phyloP scores from a whole-genome alignment of 805 yeast genomes.

The Candida odintsovae region DNA sequence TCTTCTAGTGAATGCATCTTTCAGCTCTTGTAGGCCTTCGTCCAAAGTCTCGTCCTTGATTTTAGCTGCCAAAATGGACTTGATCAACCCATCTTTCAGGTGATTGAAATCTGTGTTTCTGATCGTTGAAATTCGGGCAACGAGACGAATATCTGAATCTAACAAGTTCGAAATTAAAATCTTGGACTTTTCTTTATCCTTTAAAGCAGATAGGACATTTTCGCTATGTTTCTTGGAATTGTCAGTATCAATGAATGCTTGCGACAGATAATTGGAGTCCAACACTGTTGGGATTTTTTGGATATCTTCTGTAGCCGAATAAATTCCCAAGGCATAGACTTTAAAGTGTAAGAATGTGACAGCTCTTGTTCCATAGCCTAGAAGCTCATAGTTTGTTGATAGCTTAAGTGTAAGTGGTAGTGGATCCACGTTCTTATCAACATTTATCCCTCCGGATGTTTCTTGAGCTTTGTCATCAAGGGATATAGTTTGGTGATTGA shows the following conservation, averaged over 20 bases:
- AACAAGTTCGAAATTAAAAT: conserved; percentile 52
- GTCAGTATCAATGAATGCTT: conserved; percentile 30
- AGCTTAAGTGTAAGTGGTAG: conserved; percentile 24
- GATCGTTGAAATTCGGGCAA: conserved; percentile 76
- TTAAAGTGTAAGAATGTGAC: conserved; percentile 80
- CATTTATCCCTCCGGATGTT: conserved; percentile 28
- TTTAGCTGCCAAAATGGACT: conserved; percentile 67
- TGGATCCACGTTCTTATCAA: conserved; percentile 46
- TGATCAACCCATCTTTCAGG: conserved; percentile 80
- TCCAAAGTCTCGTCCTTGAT: conserved; percentile 39
- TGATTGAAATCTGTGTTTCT: conserved; percentile 91
- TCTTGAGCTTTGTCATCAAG: conserved; percentile 11
- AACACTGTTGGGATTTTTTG: conserved; percentile 34
- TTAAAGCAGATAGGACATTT: conserved; percentile 37
- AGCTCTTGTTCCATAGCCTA: conserved; percentile 78
- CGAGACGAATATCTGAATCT: conserved; percentile 52
- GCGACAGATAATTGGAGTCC: conserved; percentile 36
- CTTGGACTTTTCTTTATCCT: conserved; percentile 47
- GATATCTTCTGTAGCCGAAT: conserved; percentile 59
- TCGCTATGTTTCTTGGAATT: conserved; percentile 29
- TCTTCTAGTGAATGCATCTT: conserved; percentile 53
- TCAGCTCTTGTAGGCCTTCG: conserved; percentile 64
- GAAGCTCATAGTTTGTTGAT: conserved; percentile 39
- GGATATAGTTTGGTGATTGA: background rate
- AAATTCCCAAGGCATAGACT: conserved; percentile 85